Evolutionary conservation across 2,329 filamentous ascomycete genomes (phyloP).

Genomic region (Fusarium sp.): DNA sequence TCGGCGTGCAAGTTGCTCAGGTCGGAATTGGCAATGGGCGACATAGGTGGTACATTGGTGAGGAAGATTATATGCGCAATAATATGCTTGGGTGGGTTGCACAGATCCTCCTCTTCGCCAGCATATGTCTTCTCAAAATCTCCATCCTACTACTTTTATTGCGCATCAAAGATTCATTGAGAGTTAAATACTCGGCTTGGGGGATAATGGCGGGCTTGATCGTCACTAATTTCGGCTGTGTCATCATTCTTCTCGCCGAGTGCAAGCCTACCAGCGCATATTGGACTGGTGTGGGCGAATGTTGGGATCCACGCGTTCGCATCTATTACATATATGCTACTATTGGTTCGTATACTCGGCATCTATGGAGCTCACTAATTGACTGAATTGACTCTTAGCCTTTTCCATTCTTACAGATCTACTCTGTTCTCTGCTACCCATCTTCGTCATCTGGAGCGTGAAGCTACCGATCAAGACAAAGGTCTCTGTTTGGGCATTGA

Average conservation of each 20-base stretch:
- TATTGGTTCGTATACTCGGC: conserved; percentile 39
- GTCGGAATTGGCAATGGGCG: conserved; percentile 54
- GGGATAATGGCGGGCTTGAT: conserved; percentile 50
- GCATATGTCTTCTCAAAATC: conserved; percentile 56
- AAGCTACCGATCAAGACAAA: conserved; percentile 50
- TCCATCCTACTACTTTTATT: conserved; percentile 58
- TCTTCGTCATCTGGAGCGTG: conserved; percentile 52
- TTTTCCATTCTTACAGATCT: conserved; percentile 40
- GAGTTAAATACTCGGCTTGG: conserved; percentile 50
- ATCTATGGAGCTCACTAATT: not conserved
- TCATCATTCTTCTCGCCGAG: conserved; percentile 52
- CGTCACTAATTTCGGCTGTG: conserved; percentile 49
- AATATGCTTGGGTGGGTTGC: conserved; percentile 56
- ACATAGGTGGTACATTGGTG: conserved; percentile 53
- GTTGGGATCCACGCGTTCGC: conserved; percentile 50
- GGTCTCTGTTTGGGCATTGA: conserved; percentile 49
- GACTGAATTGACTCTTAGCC: conserved; percentile 6
- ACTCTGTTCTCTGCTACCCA: conserved; percentile 45
- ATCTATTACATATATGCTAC: conserved; percentile 53
- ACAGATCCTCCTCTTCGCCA: conserved; percentile 56
- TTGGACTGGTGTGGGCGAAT: conserved; percentile 49
- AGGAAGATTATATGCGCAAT: conserved; percentile 51
- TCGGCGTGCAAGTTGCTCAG: conserved; percentile 51
- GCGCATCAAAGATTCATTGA: conserved; percentile 55
- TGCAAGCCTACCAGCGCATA: conserved; percentile 50